Conservation (phyloP, 805 yeast genomes). For the Suhomyces kilbournensis region DNA sequence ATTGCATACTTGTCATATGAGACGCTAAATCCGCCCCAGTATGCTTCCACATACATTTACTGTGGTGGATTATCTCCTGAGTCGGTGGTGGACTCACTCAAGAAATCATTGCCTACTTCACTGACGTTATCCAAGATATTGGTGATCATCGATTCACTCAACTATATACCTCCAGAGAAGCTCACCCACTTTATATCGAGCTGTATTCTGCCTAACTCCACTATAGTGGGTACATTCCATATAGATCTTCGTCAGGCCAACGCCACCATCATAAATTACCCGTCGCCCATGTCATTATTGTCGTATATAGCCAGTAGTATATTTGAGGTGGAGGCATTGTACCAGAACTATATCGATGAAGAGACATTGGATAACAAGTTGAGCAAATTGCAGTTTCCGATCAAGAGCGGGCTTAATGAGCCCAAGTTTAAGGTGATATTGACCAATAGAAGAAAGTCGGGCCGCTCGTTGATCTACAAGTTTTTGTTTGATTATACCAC, state of each 20-base stretch:
- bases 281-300: constrained; percentile 50
- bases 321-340: constrained; percentile 54
- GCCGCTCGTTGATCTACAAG: constrained; percentile 61
- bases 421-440: constrained; percentile 46
- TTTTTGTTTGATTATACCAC: constrained; percentile 49
- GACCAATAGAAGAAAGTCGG: constrained; percentile 77
- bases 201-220: constrained; percentile 33
- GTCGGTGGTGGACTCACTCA: constrained; percentile 19
- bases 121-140: constrained; percentile 28
- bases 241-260: constrained; percentile 37
- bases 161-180: constrained; percentile 47
- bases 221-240: constrained; percentile 38
- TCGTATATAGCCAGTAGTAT: constrained; percentile 74
- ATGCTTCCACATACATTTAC: constrained; percentile 47
- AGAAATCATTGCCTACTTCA: constrained; percentile 13
- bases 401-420: constrained; percentile 44
- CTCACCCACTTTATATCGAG: constrained; percentile 51
- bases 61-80: constrained; percentile 27
- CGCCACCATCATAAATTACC: constrained; percentile 44
- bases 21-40: constrained; percentile 51
- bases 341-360: constrained; percentile 32
- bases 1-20: constrained; percentile 67
- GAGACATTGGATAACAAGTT: constrained; percentile 45
- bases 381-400: constrained; percentile 45
- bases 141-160: constrained; percentile 66